phyloP scores from a whole-genome alignment of 148 eudicot genomes.

The Linanthus parryae region DNA sequence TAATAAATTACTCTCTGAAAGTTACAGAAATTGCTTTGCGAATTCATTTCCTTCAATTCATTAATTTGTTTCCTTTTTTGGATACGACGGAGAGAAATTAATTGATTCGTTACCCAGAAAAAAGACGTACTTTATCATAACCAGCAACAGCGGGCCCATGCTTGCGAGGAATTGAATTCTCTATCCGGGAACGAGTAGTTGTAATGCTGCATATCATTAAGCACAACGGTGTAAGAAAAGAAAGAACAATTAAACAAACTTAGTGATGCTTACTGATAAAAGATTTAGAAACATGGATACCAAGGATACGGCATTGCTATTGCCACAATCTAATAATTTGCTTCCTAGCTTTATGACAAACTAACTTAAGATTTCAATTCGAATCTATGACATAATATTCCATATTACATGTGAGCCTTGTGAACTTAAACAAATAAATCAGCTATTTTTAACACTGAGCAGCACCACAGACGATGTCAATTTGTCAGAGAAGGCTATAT shows the following conservation, averaged over 20 bases:
- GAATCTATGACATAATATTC: background rate
- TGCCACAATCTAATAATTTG: background rate
- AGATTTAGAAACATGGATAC: background rate
- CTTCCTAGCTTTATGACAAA: background rate
- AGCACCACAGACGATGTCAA: too few species aligned
- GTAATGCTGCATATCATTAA: constrained; percentile 54
- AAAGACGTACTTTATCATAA: constrained; percentile 72
- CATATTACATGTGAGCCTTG: too few species aligned
- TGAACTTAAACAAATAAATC: too few species aligned
- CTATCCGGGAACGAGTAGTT: constrained; percentile 76
- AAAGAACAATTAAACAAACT: background rate
- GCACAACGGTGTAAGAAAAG: constrained; percentile 1
- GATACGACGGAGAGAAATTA: background rate
- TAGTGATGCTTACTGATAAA: background rate
- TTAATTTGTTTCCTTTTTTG: too few species aligned
- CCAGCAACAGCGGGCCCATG: constrained; percentile 98
- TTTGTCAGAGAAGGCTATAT: too few species aligned
- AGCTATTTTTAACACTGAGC: too few species aligned
- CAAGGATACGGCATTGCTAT: background rate
- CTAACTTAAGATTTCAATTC: background rate
- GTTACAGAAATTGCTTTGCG: too few species aligned
- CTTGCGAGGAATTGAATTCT: constrained; percentile 90
- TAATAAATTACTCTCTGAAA: too few species aligned
- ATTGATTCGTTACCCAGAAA: background rate
- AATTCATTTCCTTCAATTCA: too few species aligned